Base-by-base conservation (phyloP, 768 basidiomycete genomes). In the Pholiota molesta region DNA sequence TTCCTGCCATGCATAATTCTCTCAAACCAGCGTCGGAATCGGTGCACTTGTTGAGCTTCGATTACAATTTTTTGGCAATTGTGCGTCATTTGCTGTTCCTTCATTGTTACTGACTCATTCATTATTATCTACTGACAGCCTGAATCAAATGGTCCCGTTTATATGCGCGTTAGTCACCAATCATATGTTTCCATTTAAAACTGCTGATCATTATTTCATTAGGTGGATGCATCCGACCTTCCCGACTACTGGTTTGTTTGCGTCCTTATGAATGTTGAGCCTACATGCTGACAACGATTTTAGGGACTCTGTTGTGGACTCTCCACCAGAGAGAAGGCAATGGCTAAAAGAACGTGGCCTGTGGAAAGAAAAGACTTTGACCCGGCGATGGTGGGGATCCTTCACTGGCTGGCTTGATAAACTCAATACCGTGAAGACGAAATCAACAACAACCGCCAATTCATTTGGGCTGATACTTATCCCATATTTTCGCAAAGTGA, bases 41-140 rank as follows among this genome's bases (percentile, higher is more conserved):
- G 2, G 68, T 72, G 5, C 68, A 63, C 53, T 39, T 57, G 21
- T 59, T 70, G 10, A 31, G 40, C 14, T 65, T 70, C 28, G 67
- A 67, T 29, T 69, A 68, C 57, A 64, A 62, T 6, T 70, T 68
- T 17, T 55, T 62, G 1, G 69, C 61, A 10, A 65, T 70, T 39
- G 53, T 54, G 35, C 11, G 53, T 52, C 7, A 8, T 54, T 54
- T 29, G 16, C 35, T 3, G 10, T 54, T 10, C 7, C 21, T 23
- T 11, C 6, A 11, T n/a, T 10, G 2, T 54, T 28, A n/a, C 16
- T 26, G 1, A 26, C 47, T 26, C 5, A 26, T 39, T 33, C 6
- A 54, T 21, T 13, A 21, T 37, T 54, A 9, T 19, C 17, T n/a
- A 16, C 14, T 23, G 9, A 54, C 35, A 54, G 53, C 55, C 65